These are phyloP conservation scores for Coniochaeta prunicola DNA, from an alignment of 2,329 filamentous ascomycete genomes.

Conservation along the genomic window DNA sequence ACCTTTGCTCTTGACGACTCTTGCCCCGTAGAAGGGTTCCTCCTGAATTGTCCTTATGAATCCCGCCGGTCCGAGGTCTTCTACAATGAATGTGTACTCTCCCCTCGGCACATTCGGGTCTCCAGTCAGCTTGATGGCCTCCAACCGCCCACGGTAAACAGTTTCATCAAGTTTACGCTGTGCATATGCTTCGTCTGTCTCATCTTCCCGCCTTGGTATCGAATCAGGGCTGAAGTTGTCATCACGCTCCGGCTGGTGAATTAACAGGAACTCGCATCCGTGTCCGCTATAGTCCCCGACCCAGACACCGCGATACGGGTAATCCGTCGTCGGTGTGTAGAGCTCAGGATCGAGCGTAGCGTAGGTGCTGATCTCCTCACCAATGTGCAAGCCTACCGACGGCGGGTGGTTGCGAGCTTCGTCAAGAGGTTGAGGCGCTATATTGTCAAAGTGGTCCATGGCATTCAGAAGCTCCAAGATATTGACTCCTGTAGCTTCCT, in stretches of 20 bases:
- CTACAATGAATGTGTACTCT: conserved; percentile 72
- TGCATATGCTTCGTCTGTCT: conserved; percentile 39
- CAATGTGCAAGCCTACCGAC: conserved; percentile 38
- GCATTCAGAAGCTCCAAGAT: conserved; percentile 10
- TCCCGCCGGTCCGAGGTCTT: conserved; percentile 65
- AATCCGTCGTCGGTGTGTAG: conserved; percentile 75
- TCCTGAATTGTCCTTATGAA: conserved; percentile 58
- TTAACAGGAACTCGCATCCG: conserved; percentile 78
- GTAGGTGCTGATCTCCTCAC: conserved; percentile 54
- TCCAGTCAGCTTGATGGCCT: conserved; percentile 86
- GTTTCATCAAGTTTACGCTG: conserved; percentile 35
- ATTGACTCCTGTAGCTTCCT: conserved; percentile 5
- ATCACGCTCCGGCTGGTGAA: conserved; percentile 64
- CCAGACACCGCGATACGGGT: conserved; percentile 88
- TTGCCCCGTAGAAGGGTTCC: conserved; percentile 62
- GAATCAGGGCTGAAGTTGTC: conserved; percentile 31
- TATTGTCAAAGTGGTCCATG: conserved; percentile 3
- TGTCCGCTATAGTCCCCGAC: conserved; percentile 84
- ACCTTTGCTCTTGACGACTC: conserved; percentile 66
- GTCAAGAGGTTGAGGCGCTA: conserved; percentile 3
- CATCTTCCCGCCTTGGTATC: conserved; percentile 28
- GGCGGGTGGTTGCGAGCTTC: conserved; percentile 6
- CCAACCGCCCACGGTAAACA: conserved; percentile 59
- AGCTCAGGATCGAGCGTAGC: conserved; percentile 63
- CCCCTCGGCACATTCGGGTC: conserved; percentile 86